Conservation (phyloP, 208 protist genomes). For the Wallacemonas rigidus region DNA sequence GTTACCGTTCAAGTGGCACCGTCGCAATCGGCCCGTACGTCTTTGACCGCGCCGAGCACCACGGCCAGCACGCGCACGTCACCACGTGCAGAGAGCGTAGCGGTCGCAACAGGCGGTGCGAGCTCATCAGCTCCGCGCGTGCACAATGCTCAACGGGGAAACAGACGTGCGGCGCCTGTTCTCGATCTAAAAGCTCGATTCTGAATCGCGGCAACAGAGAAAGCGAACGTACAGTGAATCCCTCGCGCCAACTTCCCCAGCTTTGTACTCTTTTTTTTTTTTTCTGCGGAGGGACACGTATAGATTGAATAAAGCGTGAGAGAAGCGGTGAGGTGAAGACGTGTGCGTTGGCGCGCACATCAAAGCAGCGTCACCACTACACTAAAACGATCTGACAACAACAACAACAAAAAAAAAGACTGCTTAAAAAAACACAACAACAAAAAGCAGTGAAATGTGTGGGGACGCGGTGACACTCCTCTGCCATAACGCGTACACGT, state of each 20-base stretch:
- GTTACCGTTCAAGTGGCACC: slow-evolving; percentile 3
- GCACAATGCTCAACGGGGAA: neutral
- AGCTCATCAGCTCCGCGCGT: neutral
- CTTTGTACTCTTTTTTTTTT: too few relatives aligned
- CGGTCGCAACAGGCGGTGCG: too few relatives aligned
- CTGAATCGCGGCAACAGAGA: neutral
- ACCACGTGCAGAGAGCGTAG: too few relatives aligned
- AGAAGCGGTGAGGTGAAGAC: neutral
- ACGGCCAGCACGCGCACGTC: neutral
- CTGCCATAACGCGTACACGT: too few relatives aligned
- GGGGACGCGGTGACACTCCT: too few relatives aligned
- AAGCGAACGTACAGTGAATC: neutral
- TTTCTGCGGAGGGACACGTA: too few relatives aligned
- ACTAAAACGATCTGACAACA: too few relatives aligned
- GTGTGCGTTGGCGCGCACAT: too few relatives aligned
- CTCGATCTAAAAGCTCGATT: neutral
- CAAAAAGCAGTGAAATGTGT: neutral
- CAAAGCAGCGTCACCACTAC: too few relatives aligned
- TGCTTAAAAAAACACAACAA: neutral
- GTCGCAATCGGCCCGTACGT: neutral
- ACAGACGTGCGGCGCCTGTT: neutral
- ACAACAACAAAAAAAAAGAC: neutral
- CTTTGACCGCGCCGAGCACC: neutral
- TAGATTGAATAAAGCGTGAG: neutral
- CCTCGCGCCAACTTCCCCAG: too few relatives aligned